Conservation (phyloP, 2,329 filamentous ascomycete genomes). For the Apiospora marii region DNA sequence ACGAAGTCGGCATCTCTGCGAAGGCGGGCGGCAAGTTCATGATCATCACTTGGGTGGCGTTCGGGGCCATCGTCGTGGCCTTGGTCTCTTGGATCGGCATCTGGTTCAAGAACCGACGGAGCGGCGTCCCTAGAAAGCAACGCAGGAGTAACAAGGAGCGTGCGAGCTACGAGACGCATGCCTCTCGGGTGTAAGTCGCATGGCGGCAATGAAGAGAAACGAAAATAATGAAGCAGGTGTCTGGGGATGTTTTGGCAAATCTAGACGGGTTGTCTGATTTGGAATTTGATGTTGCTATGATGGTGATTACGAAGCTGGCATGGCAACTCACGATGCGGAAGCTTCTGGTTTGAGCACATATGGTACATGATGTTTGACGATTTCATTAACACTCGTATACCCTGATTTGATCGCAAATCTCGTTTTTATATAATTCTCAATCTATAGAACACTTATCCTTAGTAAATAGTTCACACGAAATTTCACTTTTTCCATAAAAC, state of each 20-base stretch:
- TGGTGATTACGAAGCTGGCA: background rate
- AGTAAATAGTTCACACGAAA: background rate
- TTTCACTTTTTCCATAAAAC: background rate
- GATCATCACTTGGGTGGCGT: constrained; percentile 55
- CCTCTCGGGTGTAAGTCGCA: background rate
- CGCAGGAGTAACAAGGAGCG: background rate
- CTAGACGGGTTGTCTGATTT: background rate
- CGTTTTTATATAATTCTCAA: background rate
- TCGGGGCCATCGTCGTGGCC: constrained; percentile 51
- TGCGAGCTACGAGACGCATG: background rate
- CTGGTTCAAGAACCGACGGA: constrained; percentile 24
- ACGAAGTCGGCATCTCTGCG: constrained; percentile 54
- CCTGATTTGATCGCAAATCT: background rate
- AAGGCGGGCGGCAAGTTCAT: constrained; percentile 53
- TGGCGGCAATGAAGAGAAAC: background rate
- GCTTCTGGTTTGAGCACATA: background rate
- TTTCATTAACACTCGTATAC: constrained; percentile 9
- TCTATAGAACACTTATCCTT: background rate
- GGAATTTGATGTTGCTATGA: background rate
- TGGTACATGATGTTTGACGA: background rate
- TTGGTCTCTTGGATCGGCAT: constrained; percentile 50
- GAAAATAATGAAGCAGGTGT: background rate
- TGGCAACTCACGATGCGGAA: background rate
- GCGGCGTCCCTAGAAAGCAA: background rate
- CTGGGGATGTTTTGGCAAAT: background rate